These are phyloP conservation scores for Eragrostis nindensis DNA, from an alignment of 176 grass and related monocot genomes.

Conservation along the genomic window DNA sequence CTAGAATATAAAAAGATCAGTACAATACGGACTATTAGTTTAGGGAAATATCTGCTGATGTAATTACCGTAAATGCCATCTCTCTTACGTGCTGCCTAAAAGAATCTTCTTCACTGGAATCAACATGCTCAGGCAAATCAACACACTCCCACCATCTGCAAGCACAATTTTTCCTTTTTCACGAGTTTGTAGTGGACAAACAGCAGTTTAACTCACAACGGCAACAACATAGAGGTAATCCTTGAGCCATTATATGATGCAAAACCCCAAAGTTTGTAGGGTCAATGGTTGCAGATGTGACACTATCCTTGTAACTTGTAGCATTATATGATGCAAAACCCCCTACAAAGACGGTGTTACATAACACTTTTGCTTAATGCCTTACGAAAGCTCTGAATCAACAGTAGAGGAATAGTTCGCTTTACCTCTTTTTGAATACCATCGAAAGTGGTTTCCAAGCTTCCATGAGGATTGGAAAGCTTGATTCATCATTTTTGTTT, in stretches of 20 bases:
- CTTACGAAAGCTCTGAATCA: not conserved
- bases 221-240: not conserved
- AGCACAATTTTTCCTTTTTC: constrained; percentile 2
- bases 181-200: constrained; percentile 14
- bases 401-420: not conserved
- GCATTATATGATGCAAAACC: not conserved
- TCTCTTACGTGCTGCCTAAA: constrained; percentile 89
- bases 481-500: constrained; percentile 52
- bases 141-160: constrained; percentile 98
- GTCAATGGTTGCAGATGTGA: not conserved
- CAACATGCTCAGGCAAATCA: constrained; percentile 87
- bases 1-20: constrained; percentile 12
- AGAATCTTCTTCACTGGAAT: constrained; percentile 64
- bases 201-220: not conserved
- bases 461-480: constrained; percentile 88
- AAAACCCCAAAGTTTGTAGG: constrained; percentile 29
- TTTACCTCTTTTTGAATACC: constrained; percentile 95
- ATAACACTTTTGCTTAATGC: constrained; percentile 4
- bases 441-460: constrained; percentile 95
- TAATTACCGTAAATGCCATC: constrained; percentile 78
- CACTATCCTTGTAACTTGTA: not conserved
- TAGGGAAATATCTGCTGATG: constrained; percentile 11
- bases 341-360: not conserved
- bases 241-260: not conserved
- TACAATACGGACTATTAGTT: not conserved